Percentiles rank a stretch among this genome's conserved stretches.
Evolutionary conservation across 257 asterid species (phyloP).

Genomic region (Capsicum baccatum): DNA sequence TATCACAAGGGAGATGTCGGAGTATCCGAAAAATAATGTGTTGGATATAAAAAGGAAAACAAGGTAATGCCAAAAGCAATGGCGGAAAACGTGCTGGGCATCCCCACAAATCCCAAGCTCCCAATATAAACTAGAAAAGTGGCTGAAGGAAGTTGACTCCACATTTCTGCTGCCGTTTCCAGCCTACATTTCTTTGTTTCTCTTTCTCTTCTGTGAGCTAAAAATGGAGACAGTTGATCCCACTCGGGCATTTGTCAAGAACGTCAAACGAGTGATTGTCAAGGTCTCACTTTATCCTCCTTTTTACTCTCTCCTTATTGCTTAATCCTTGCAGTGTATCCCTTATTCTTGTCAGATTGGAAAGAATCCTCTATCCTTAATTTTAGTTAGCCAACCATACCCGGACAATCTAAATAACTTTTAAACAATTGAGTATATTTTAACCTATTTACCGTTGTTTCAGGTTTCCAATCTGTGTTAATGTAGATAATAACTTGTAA

Average conservation of each 20-base stretch:
- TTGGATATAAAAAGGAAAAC: background rate
- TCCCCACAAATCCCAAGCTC: background rate
- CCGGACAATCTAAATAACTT: background rate
- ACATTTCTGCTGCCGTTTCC: slow-evolving; percentile 1
- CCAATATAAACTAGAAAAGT: slow-evolving; percentile 14
- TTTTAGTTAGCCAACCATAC: background rate
- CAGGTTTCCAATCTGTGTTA: background rate
- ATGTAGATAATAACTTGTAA: background rate
- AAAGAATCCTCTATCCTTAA: slow-evolving; percentile 2
- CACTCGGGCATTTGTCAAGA: slow-evolving; percentile 23
- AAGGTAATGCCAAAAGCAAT: background rate
- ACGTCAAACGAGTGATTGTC: slow-evolving; percentile 17
- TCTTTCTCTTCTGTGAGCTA: background rate
- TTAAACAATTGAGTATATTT: background rate
- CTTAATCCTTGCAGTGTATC: background rate
- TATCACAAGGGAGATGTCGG: too few relatives aligned
- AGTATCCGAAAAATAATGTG: too few relatives aligned
- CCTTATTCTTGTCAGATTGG: slow-evolving; percentile 16
- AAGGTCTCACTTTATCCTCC: slow-evolving; percentile 17
- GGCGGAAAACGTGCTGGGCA: slow-evolving; percentile 17
- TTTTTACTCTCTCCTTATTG: background rate
- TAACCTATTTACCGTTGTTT: background rate
- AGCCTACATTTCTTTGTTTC: background rate
- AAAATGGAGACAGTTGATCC: slow-evolving; percentile 21
- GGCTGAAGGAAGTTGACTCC: slow-evolving; percentile 18